Conservation (phyloP, 2,329 filamentous ascomycete species). For the Xylaria sp. region DNA sequence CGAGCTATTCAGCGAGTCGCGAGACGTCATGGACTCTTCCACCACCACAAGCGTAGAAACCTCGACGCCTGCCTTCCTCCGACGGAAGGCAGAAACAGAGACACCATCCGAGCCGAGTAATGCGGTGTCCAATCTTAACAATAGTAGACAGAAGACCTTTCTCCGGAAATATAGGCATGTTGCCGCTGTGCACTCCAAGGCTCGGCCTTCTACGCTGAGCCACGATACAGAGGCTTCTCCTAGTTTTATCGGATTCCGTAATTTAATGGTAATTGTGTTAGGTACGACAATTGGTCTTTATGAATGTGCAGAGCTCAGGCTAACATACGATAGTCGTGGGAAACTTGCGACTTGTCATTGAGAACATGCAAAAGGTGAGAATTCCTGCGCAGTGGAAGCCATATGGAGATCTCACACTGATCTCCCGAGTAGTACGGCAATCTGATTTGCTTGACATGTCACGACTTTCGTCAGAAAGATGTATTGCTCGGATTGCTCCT, state of each 20-base stretch:
- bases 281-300: constrained; percentile 61
- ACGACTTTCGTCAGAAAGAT: constrained; percentile 85
- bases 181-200: constrained; percentile 80
- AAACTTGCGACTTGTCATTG: constrained; percentile 92
- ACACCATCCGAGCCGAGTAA: constrained; percentile 9
- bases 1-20: constrained; percentile 3
- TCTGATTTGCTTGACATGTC: constrained; percentile 88
- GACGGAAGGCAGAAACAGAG: constrained; percentile 38
- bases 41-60: constrained; percentile 53
- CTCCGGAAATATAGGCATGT: constrained; percentile 88
- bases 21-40: constrained; percentile 53
- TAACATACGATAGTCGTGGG: constrained; percentile 75
- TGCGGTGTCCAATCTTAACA: constrained; percentile 33
- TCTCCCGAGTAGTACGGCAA: constrained; percentile 80
- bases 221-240: constrained; percentile 79
- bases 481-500: constrained; percentile 78
- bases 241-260: constrained; percentile 93
- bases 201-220: constrained; percentile 82
- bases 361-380: constrained; percentile 90
- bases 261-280: constrained; percentile 93
- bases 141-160: constrained; percentile 50
- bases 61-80: constrained; percentile 38
- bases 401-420: constrained; percentile 29
- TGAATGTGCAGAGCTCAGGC: background rate
- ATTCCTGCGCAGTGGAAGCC: constrained; percentile 27